These are phyloP conservation scores for Trypanosoma theileri DNA, from an alignment of 208 protist genomes.

Conservation along the genomic window DNA sequence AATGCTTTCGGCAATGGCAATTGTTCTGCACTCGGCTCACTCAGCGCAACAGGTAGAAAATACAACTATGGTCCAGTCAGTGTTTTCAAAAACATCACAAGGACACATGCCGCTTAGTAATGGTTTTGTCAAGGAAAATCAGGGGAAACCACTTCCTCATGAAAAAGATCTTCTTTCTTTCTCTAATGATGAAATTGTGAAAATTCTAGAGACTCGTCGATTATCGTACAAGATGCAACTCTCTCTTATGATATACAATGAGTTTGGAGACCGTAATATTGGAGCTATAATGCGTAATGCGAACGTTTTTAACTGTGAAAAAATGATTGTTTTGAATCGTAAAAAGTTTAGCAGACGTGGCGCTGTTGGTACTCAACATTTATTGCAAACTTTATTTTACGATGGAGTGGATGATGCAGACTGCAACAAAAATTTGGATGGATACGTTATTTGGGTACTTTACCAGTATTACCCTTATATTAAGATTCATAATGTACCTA, in stretches of 20 bases:
- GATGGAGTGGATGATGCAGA: conserved; percentile 11
- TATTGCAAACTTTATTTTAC: conserved; percentile 42
- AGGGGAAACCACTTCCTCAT: conserved; percentile 36
- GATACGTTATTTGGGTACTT: conserved; percentile 64
- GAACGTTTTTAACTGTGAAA: conserved; percentile 80
- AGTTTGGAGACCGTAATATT: conserved; percentile 82
- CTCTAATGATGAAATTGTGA: conserved; percentile 46
- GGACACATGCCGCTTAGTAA: conserved; percentile 73
- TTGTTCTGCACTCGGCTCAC: conserved; percentile 48
- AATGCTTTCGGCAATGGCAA: conserved; percentile 79
- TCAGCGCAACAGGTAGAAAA: not conserved
- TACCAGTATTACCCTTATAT: conserved; percentile 83
- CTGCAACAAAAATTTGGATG: conserved; percentile 28
- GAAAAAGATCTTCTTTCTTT: conserved; percentile 46
- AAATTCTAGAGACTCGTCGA: conserved; percentile 34
- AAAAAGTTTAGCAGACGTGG: conserved; percentile 70
- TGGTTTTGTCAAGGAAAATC: not conserved
- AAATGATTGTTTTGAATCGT: conserved; percentile 62
- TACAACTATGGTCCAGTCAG: not conserved
- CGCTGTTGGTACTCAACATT: conserved; percentile 68
- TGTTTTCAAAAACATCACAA: not conserved
- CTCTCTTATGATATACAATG: conserved; percentile 70
- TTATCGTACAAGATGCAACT: conserved; percentile 53
- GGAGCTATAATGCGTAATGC: conserved; percentile 81
- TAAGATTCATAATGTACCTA: conserved; percentile 24